Evolutionary conservation across 176 grass and related monocot species (phyloP), one percentile per base, ranked within the genome.

Genomic region (Puya raimondii): DNA sequence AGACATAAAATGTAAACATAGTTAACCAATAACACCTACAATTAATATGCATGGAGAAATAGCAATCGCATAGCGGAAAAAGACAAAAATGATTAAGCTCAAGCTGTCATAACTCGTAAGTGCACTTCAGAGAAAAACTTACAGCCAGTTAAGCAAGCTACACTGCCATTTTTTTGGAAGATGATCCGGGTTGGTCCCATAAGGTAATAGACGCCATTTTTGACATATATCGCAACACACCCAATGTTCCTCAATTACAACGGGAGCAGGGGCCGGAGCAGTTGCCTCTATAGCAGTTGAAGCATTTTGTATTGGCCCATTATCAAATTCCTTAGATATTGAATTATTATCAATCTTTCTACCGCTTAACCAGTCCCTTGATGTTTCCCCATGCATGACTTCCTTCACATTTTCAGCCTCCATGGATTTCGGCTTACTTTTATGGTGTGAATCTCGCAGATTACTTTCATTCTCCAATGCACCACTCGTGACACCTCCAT

Each of bases 141-240:
- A 91, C 88, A 91, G 79, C 88, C 88, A 91, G 75, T 68, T 70
- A 65, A 79, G 88, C 81, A 82, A 76, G 52, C 66, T 87, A 69
- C 88, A 91, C 49, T 64, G 64, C 88, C 88, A 91, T 74, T 80
- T 81, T 64, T 78, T 70, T 26, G 84, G 88, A 76, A 91, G 75
- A 70, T 48, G 20, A 80, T 79, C 75, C 73, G 84, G 72, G 71
- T 87, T 87, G 29, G 80, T 80, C 50, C 84, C 79, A 79, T 85
- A 82, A 23, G 88, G 88, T 73, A 91, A 87, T 70, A 91, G 88
- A 56, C 88, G 84, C 88, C 88, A 91, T 70, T 81, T 87, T 51
- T 85, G 84, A 72, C 88, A 91, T 56, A 76, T 84, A 66, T 91
- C 88, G 65, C 88, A 91, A 47, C 68, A 76, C 48, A 91, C 88